These are phyloP conservation scores for Paragyromitra xinjiangensis DNA, from an alignment of 495 filamentous ascomycete genomes.

Conservation along the genomic window DNA sequence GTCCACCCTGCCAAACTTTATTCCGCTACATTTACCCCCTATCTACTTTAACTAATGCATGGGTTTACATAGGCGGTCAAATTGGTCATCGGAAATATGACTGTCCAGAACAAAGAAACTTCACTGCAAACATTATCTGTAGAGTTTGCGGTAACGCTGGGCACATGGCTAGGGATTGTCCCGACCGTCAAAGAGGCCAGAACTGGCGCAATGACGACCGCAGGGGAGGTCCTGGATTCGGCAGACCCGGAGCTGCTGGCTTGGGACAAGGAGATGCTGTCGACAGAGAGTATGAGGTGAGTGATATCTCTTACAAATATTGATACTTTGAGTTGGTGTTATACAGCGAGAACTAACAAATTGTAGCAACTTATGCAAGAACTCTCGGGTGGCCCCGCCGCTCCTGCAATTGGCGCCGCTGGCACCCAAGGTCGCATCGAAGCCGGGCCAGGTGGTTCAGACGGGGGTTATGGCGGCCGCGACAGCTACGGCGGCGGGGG, in stretches of 20 bases:
- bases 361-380: constrained; percentile 95
- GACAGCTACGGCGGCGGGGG: constrained; percentile 51
- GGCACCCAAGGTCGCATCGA: constrained; percentile 81
- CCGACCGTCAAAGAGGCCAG: constrained; percentile 85
- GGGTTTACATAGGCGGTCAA: constrained; percentile 72
- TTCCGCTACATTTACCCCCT: neutral
- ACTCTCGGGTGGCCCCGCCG: constrained; percentile 78
- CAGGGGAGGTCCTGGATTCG: constrained; percentile 46
- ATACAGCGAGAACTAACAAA: constrained; percentile 57
- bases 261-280: constrained; percentile 82
- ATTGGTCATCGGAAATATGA: constrained; percentile 99
- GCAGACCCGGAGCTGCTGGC: constrained; percentile 67
- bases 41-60: constrained; percentile 36
- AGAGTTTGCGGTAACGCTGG: constrained; percentile 96
- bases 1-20: constrained; percentile 48
- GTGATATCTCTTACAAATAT: constrained; percentile 51
- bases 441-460: constrained; percentile 72
- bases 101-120: constrained; percentile 97
- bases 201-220: constrained; percentile 80
- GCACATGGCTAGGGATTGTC: constrained; percentile 93
- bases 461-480: constrained; percentile 61
- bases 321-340: neutral
- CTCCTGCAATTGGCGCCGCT: constrained; percentile 65
- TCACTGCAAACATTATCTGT: constrained; percentile 98
- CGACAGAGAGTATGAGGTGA: constrained; percentile 92